Evolutionary conservation across 768 basidiomycete species (phyloP), one percentile per base, ranked within the genome.

Genomic region (Lactarius psammicola): DNA sequence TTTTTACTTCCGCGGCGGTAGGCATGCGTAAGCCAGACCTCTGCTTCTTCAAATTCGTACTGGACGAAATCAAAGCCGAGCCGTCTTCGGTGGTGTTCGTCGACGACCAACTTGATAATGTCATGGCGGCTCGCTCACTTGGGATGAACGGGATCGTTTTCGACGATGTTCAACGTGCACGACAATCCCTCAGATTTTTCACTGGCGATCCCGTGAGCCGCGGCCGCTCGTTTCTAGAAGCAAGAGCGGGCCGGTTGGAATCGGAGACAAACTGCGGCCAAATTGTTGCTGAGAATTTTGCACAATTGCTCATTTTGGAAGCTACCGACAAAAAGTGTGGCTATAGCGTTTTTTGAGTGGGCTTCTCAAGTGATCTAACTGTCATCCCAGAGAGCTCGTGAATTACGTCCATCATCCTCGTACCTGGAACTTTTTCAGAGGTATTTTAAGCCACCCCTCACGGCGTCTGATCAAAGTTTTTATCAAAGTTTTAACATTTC

Each of bases 31-130:
- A 85, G 71, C 84, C 83, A 13, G 80, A 83, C 66, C 79, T 85
- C 38, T 80, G 81, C 0, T 84, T 84, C 65, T 86, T 81, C 74
- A 76, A 75, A 56, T 78, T 81, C 59, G 84, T 86, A 18, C 70
- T 87, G 33, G 72, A 74, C 23, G 72, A 78, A 20, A 79, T 80
- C 13, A 77, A 78, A 17, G 70, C 79, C 7, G 81, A 85, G 56
- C 84, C 85, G 2, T 70, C 69, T 2, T 75, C 73, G 1, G 79
- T 80, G 0, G 81, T 85, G 34, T 86, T 86, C 68, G 80, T 87
- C 11, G 86, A 87, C 59, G 85, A 86, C 75, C 83, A 84, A 64
- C 75, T 78, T 13, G 86, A 86, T 69, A 86, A 87, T 64, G 82
- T 87, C 4, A 69, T 85, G 9, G 79, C 83, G 2, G 85, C 85